Conservation (phyloP, 108 stramenopile genomes). For the Fragilariopsis cylindrus region DNA sequence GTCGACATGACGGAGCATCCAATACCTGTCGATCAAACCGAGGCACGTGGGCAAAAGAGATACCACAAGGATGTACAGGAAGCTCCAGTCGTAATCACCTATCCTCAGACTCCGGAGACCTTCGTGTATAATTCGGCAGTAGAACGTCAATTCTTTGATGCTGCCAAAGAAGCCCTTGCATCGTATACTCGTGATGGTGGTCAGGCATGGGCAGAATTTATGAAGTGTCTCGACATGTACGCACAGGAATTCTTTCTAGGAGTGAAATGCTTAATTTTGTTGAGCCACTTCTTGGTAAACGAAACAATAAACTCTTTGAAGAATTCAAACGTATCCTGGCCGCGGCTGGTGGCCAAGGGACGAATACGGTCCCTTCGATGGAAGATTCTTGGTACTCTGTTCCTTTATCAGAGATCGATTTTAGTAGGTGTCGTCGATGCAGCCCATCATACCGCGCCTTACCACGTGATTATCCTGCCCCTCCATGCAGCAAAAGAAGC, state of each 20-base stretch:
- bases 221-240: conserved; percentile 94
- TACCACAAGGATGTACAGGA: conserved; percentile 21
- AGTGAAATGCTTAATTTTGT: conserved; percentile 93
- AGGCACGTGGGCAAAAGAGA: conserved; percentile 26
- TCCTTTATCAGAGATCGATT: conserved; percentile 89
- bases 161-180: conserved; percentile 80
- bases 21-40: neutral
- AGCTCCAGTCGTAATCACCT: conserved; percentile 15
- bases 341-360: conserved; percentile 56
- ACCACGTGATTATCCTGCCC: conserved; percentile 92
- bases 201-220: conserved; percentile 94
- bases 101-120: conserved; percentile 53
- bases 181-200: conserved; percentile 82
- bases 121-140: conserved; percentile 87
- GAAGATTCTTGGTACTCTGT: conserved; percentile 93
- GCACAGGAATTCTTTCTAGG: conserved; percentile 90
- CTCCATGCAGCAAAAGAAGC: conserved; percentile 89
- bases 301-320: conserved; percentile 85
- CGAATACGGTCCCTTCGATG: conserved; percentile 27
- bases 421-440: conserved; percentile 87
- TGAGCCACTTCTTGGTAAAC: conserved; percentile 88
- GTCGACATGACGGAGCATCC: conserved; percentile 73
- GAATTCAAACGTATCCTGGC: conserved; percentile 93
- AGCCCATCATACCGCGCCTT: conserved; percentile 94
- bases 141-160: conserved; percentile 89